Evolutionary conservation across 2,329 filamentous ascomycete species (phyloP).

Genomic region (Xylariaceae sp.): DNA sequence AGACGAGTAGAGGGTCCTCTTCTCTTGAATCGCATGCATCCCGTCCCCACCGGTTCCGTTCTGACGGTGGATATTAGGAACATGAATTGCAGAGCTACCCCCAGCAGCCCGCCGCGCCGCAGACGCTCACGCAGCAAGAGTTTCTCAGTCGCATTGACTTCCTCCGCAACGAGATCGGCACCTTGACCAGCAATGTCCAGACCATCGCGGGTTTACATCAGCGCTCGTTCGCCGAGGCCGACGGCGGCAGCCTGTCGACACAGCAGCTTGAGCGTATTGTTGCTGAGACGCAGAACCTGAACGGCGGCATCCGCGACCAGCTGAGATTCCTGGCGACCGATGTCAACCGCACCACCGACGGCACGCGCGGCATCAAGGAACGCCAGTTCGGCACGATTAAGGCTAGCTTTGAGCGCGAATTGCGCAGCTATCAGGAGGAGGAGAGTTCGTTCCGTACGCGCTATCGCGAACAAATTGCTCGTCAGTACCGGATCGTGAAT

Average conservation of each 20-base stretch:
- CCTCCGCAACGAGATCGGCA: slow-evolving; percentile 62
- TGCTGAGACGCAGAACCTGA: slow-evolving; percentile 64
- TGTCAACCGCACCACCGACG: slow-evolving; percentile 56
- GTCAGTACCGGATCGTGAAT: slow-evolving; percentile 78
- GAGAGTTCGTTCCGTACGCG: slow-evolving; percentile 65
- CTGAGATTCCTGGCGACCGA: slow-evolving; percentile 72
- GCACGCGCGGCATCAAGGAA: slow-evolving; percentile 60
- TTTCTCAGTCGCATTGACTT: slow-evolving; percentile 64
- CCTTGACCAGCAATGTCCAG: slow-evolving; percentile 61
- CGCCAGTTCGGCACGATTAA: slow-evolving; percentile 66
- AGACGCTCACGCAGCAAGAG: slow-evolving; percentile 56
- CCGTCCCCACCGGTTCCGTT: background rate
- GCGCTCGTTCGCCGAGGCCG: slow-evolving; percentile 62
- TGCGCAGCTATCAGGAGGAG: slow-evolving; percentile 65
- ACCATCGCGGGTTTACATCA: slow-evolving; percentile 66
- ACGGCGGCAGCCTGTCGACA: slow-evolving; percentile 44
- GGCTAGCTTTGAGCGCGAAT: slow-evolving; percentile 64
- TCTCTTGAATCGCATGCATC: background rate
- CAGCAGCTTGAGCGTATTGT: slow-evolving; percentile 62
- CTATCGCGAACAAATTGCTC: slow-evolving; percentile 71
- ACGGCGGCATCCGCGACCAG: slow-evolving; percentile 71
- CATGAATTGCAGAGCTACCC: slow-evolving; percentile 53
- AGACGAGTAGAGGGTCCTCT: background rate
- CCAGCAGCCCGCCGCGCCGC: slow-evolving; percentile 23
- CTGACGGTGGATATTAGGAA: slow-evolving; percentile 24